Evolutionary conservation across 768 basidiomycete genomes (phyloP).

Genomic region (Boletus edulis): DNA sequence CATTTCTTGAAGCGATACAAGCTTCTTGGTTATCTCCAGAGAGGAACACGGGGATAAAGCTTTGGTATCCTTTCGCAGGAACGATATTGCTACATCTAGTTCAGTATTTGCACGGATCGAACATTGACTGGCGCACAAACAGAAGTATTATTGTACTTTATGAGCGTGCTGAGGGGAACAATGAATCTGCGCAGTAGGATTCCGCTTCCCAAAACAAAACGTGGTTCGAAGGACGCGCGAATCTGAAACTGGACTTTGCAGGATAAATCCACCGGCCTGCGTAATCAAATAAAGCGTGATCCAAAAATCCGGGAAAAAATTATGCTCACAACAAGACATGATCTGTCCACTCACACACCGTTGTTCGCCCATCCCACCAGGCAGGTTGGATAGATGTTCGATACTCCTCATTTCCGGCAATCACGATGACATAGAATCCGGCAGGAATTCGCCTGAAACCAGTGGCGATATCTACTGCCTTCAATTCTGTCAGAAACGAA

Average conservation of each 20-base stretch:
- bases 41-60: background rate
- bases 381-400: no score
- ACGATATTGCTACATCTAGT: background rate
- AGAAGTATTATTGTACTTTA: background rate
- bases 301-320: no score
- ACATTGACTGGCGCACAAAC: background rate
- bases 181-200: background rate
- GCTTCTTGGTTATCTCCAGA: background rate
- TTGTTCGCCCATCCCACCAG: no score
- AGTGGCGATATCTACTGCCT: background rate
- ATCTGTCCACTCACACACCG: no score
- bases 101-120: background rate
- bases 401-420: background rate
- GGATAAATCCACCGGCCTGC: background rate
- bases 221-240: background rate
- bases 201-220: background rate
- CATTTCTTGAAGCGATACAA: background rate
- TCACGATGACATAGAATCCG: background rate
- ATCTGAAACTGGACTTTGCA: background rate
- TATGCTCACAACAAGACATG: no score
- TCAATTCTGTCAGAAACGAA: background rate
- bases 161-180: background rate
- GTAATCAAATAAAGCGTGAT: no score
- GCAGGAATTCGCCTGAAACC: no score
- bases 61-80: background rate